Evolutionary conservation across 208 protist genomes (phyloP), one percentile per base, ranked within the genome.

Genomic region (Wallacemonas sp.): DNA sequence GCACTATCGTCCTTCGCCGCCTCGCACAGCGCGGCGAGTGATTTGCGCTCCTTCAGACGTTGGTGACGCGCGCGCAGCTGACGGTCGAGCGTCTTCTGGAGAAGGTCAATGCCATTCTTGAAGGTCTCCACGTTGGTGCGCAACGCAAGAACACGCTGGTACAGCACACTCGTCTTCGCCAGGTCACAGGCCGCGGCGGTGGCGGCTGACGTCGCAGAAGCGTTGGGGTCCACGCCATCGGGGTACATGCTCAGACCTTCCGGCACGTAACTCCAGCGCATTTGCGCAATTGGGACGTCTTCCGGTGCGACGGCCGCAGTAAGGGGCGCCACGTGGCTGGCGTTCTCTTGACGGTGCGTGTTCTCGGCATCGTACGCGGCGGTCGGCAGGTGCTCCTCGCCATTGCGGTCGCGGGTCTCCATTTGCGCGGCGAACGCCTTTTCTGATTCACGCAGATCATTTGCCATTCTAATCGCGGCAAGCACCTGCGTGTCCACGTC

Each of bases 251-350:
- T 87, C 54, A 95, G 65, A 4, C 84, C 85, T 33, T 86, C 86
- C 15, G 89, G 89, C 14, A 95, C 80, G 74, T 93, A 68, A 19
- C 79, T 72, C 86, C 89, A 95, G 61, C 69, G 66, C 84, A 95
- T 91, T 55, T 72, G 63, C 54, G 68, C 49, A 24, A 90, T 71
- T 14, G 80, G 76, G 6, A 90, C 46, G 1, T 73, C 71, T 26
- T 58, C 61, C 46, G 45, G 70, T 30, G 80, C 47, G 34, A 66
- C 36, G 27, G 69, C 38, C 12, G 65, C 68, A 2, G 42, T 28
- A 26, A 45, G 28, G 19, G 2, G 27, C 22, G 21, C 46, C 11
- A 36, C 22, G 1, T 54, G 60, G 12, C 55, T 61, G 5, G 44
- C 6, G 22, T 11, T 19, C 8, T 11, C 44, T 22, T 39, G 12